phyloP scores from a whole-genome alignment of 306 rosid species.

The Betula pendula region DNA sequence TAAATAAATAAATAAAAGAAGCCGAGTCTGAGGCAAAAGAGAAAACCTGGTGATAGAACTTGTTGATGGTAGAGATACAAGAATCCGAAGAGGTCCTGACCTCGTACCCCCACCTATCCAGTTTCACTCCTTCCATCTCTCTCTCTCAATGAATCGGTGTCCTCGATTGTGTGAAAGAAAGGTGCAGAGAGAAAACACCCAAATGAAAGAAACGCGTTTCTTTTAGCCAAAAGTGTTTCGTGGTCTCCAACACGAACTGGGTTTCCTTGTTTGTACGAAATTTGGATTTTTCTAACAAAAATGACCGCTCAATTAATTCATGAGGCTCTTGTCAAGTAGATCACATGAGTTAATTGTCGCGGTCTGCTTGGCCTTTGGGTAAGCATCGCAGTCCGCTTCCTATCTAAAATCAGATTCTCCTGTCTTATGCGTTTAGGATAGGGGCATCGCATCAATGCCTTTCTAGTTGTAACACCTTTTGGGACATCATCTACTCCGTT shows the following conservation, averaged over 20 bases:
- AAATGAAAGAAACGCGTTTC: background rate
- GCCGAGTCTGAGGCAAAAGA: background rate
- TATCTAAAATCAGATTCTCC: background rate
- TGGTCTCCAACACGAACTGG: background rate
- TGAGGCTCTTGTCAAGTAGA: background rate
- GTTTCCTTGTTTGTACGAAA: background rate
- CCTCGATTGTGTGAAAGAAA: background rate
- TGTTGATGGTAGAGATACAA: constrained; percentile 75
- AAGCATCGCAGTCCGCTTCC: background rate
- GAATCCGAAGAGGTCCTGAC: constrained; percentile 64
- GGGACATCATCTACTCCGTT: too few species aligned
- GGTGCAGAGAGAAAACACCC: constrained; percentile 9
- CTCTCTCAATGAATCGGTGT: constrained; percentile 9
- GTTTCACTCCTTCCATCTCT: constrained; percentile 54
- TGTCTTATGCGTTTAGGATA: background rate
- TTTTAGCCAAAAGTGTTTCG: background rate
- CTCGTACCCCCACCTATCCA: constrained; percentile 69
- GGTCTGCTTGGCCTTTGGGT: background rate
- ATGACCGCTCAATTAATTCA: background rate
- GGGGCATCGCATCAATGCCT: background rate
- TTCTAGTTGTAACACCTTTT: too few species aligned
- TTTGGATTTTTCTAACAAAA: background rate
- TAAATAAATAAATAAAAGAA: background rate
- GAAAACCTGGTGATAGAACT: constrained; percentile 68
- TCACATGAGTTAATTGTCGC: constrained; percentile 7